phyloP scores from a whole-genome alignment of 23 red algal species.

The Gracilaria domingensis region DNA sequence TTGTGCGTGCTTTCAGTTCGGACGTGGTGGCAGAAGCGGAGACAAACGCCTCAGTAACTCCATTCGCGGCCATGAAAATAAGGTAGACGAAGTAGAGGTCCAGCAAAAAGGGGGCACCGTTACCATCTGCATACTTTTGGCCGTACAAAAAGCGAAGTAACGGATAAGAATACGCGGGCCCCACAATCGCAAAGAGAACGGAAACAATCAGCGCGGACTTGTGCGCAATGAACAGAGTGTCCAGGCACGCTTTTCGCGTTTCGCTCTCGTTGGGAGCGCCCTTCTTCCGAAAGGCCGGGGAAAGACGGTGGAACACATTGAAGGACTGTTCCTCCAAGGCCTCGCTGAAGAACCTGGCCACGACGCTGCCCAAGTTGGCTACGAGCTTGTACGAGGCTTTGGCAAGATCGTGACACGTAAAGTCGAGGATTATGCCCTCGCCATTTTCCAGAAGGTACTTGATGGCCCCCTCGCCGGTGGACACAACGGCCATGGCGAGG shows the following conservation, averaged over 20 bases:
- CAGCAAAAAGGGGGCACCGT: conserved; percentile 56
- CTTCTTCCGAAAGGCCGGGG: conserved; percentile 59
- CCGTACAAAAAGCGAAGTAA: conserved; percentile 84
- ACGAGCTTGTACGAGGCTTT: conserved; percentile 92
- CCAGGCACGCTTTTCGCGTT: conserved; percentile 31
- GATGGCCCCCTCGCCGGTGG: conserved; percentile 36
- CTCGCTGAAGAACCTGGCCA: conserved; percentile 86
- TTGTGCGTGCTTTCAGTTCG: conserved; percentile 55
- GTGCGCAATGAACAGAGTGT: conserved; percentile 56
- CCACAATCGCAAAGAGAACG: conserved; percentile 67
- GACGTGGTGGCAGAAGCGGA: conserved; percentile 66
- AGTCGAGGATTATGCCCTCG: conserved; percentile 74
- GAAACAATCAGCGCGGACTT: conserved; percentile 57
- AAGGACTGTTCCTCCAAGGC: conserved; percentile 93
- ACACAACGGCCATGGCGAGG: conserved; percentile 49
- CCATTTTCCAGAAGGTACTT: conserved; percentile 78
- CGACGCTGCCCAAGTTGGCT: conserved; percentile 83
- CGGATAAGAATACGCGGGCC: conserved; percentile 70
- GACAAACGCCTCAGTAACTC: conserved; percentile 80
- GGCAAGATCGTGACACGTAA: conserved; percentile 30
- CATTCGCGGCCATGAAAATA: conserved; percentile 82
- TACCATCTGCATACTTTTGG: conserved; percentile 64
- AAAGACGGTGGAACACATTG: conserved; percentile 83
- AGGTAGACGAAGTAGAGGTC: conserved; percentile 74
- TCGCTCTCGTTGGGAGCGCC: neutral